Conservation (phyloP, 495 filamentous ascomycete species). For the Viridothelium virens region DNA sequence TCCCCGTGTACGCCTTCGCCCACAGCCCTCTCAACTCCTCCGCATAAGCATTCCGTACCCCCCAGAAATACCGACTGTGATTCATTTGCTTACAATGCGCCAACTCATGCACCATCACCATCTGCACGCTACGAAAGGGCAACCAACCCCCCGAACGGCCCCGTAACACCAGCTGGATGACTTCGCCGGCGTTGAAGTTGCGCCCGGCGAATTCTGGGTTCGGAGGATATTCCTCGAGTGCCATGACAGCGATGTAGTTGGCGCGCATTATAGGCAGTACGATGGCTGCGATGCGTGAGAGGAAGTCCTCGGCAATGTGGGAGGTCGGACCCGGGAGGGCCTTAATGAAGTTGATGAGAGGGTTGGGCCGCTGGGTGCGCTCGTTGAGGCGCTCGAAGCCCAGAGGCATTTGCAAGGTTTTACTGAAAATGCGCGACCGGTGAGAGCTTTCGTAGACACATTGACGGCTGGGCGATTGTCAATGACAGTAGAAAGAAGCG, state of each 20-base stretch:
- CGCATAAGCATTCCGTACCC: conserved; percentile 58
- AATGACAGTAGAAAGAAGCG: neutral
- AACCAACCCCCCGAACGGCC: conserved; percentile 57
- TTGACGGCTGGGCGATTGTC: neutral
- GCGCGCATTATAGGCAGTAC: conserved; percentile 66
- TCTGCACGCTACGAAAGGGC: conserved; percentile 66
- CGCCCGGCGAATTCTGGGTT: conserved; percentile 69
- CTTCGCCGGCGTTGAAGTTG: conserved; percentile 80
- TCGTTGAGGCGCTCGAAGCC: conserved; percentile 63
- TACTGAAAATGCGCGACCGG: neutral
- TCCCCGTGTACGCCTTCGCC: conserved; percentile 59
- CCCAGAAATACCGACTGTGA: conserved; percentile 66
- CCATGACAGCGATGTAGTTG: conserved; percentile 57
- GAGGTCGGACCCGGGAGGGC: conserved; percentile 49
- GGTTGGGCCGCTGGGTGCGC: neutral
- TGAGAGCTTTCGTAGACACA: neutral
- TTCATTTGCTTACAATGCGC: conserved; percentile 84
- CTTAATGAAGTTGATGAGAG: conserved; percentile 65
- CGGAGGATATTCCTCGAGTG: conserved; percentile 67
- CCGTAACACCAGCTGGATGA: conserved; percentile 69
- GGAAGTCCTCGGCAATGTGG: conserved; percentile 54
- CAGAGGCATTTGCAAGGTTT: conserved; percentile 48
- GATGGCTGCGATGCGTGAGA: conserved; percentile 71
- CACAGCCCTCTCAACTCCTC: conserved; percentile 57
- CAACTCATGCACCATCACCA: conserved; percentile 77